phyloP scores from a whole-genome alignment of 2,329 filamentous ascomycete genomes.

The Pseudohalonectria lignicola region DNA sequence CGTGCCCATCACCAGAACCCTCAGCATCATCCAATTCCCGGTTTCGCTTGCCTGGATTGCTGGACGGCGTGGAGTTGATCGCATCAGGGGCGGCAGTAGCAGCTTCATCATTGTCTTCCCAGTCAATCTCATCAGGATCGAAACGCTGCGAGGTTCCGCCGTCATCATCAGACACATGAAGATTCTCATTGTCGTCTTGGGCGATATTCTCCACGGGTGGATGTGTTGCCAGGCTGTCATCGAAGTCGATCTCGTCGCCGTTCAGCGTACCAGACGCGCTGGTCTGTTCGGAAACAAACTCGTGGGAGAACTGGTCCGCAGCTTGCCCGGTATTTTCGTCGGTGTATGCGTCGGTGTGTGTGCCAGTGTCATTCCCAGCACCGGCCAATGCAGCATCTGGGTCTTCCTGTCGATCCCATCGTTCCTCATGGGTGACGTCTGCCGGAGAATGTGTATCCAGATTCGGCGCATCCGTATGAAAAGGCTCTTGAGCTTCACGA shows the following conservation, averaged over 20 bases:
- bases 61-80: slow-evolving; percentile 11
- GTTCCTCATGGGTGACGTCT: too few species aligned
- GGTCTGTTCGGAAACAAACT: slow-evolving; percentile 7
- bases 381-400: too few species aligned
- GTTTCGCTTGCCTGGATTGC: slow-evolving; percentile 17
- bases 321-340: too few species aligned
- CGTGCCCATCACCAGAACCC: slow-evolving; percentile 25
- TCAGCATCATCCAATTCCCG: slow-evolving; percentile 15
- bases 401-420: too few species aligned
- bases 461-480: too few species aligned
- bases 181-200: not conserved
- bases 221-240: slow-evolving; percentile 13
- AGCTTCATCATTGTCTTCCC: slow-evolving; percentile 22
- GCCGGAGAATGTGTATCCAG: too few species aligned
- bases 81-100: slow-evolving; percentile 8
- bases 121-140: slow-evolving; percentile 21
- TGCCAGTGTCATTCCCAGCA: too few species aligned
- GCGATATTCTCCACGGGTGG: slow-evolving; percentile 8
- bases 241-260: slow-evolving; percentile 25
- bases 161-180: too few species aligned
- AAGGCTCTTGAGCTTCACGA: slow-evolving; percentile 7
- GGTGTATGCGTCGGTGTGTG: too few species aligned
- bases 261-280: slow-evolving; percentile 20
- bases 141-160: too few species aligned
- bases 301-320: not conserved